These are phyloP conservation scores for Apiospora hydei DNA, from an alignment of 2,329 filamentous ascomycete species.

Conservation along the genomic window DNA sequence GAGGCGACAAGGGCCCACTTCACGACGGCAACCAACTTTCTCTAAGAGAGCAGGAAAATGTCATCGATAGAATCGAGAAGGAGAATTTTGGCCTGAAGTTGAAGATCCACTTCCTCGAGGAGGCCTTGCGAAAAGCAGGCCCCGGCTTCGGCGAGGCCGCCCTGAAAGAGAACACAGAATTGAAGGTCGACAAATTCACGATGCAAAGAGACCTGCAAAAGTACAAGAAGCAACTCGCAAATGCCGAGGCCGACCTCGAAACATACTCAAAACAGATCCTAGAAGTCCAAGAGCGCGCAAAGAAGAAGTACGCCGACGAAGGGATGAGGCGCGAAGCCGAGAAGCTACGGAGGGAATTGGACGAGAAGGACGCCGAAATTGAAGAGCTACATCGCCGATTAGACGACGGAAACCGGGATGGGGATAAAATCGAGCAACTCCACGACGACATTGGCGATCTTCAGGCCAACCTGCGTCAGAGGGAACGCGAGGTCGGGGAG, in stretches of 20 bases:
- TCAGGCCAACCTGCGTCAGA: conserved; percentile 77
- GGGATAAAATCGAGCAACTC: conserved; percentile 69
- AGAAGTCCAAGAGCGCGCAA: conserved; percentile 83
- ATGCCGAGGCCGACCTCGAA: conserved; percentile 87
- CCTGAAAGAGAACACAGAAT: conserved; percentile 91
- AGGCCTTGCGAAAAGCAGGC: conserved; percentile 84
- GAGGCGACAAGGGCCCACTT: conserved; percentile 70
- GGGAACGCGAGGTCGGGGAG: conserved; percentile 75
- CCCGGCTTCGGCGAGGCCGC: conserved; percentile 90
- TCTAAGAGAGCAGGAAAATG: conserved; percentile 91
- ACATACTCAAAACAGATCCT: conserved; percentile 81
- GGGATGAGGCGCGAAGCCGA: conserved; percentile 56
- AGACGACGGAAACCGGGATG: conserved; percentile 61
- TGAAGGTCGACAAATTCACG: conserved; percentile 89
- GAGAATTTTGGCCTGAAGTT: conserved; percentile 97
- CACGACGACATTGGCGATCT: conserved; percentile 79
- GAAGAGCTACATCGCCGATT: conserved; percentile 67
- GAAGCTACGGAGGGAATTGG: conserved; percentile 61
- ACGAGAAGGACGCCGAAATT: conserved; percentile 66
- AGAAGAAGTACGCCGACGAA: conserved; percentile 77
- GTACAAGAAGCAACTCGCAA: conserved; percentile 83
- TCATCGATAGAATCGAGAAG: conserved; percentile 96
- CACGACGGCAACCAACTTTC: conserved; percentile 91
- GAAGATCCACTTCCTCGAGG: conserved; percentile 96
- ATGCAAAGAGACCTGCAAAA: conserved; percentile 87